Evolutionary conservation across 768 basidiomycete genomes (phyloP).

Genomic region (Lactarius sp.): DNA sequence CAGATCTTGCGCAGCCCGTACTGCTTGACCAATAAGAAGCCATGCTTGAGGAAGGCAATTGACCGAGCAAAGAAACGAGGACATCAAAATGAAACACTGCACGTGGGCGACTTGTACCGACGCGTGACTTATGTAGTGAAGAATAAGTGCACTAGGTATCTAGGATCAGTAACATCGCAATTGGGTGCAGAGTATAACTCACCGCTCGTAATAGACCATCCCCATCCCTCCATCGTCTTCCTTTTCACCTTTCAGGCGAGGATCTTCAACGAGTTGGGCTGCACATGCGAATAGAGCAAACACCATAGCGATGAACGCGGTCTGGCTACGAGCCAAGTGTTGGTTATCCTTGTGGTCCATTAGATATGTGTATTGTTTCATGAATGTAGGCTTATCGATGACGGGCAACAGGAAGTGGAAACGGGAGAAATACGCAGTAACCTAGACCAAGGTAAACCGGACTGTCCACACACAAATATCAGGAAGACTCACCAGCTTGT

Average conservation of each 20-base stretch:
- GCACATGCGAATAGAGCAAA: constrained; percentile 92
- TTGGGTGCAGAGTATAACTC: constrained; percentile 28
- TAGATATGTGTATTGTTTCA: constrained; percentile 61
- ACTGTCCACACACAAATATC: constrained; percentile 9
- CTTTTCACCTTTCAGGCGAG: constrained; percentile 55
- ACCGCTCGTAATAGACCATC: constrained; percentile 89
- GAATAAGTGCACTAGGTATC: constrained; percentile 67
- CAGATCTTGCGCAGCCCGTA: constrained; percentile 85
- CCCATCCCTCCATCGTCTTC: constrained; percentile 80
- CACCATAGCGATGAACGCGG: constrained; percentile 73
- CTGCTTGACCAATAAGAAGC: constrained; percentile 87
- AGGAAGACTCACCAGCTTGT: constrained; percentile 63
- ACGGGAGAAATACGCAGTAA: constrained; percentile 81
- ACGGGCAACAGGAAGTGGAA: constrained; percentile 88
- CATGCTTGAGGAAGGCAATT: constrained; percentile 94
- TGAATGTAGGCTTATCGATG: constrained; percentile 80
- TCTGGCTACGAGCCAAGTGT: constrained; percentile 50
- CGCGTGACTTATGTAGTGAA: constrained; percentile 89
- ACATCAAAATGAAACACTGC: constrained; percentile 84
- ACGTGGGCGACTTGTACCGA: constrained; percentile 83
- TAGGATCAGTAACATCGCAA: neutral
- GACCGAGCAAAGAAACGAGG: constrained; percentile 86
- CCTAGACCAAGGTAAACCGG: constrained; percentile 42
- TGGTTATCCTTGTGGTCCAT: constrained; percentile 66
- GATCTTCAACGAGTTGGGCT: constrained; percentile 71